phyloP scores from a whole-genome alignment of 257 asterid species.

The Rauvolfia tetraphylla region DNA sequence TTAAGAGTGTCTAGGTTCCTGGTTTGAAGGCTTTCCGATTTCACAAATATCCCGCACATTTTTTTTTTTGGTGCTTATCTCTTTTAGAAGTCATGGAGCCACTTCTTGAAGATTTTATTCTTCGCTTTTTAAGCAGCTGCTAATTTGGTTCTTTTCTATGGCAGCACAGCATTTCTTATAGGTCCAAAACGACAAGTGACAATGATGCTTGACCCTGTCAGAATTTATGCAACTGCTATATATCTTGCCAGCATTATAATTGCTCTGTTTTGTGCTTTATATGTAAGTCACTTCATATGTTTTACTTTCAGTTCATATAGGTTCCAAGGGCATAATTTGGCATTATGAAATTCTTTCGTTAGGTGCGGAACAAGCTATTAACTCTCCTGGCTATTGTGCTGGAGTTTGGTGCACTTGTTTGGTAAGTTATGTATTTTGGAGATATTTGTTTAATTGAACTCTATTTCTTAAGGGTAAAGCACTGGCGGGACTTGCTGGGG shows the following conservation, averaged over 20 bases:
- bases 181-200: conserved; percentile 95
- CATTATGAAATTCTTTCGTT: conserved; percentile 15
- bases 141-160: conserved; percentile 41
- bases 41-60: no score
- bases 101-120: neutral
- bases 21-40: no score
- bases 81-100: neutral
- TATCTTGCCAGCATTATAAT: conserved; percentile 87
- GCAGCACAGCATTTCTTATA: conserved; percentile 98
- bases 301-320: conserved; percentile 17
- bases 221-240: conserved; percentile 95
- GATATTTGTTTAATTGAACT: neutral
- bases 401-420: conserved; percentile 91
- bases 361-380: conserved; percentile 89
- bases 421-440: conserved; percentile 37
- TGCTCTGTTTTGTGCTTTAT: conserved; percentile 87
- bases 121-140: conserved; percentile 11
- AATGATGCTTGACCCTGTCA: conserved; percentile 96
- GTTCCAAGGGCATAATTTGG: conserved; percentile 5
- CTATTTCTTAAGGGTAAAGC: neutral
- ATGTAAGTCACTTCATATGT: conserved; percentile 55
- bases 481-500: neutral
- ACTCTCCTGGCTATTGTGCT: conserved; percentile 73
- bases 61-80: no score
- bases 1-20: neutral